phyloP scores from a whole-genome alignment of 2,329 filamentous ascomycete genomes.

The Bipolaris oryzae region DNA sequence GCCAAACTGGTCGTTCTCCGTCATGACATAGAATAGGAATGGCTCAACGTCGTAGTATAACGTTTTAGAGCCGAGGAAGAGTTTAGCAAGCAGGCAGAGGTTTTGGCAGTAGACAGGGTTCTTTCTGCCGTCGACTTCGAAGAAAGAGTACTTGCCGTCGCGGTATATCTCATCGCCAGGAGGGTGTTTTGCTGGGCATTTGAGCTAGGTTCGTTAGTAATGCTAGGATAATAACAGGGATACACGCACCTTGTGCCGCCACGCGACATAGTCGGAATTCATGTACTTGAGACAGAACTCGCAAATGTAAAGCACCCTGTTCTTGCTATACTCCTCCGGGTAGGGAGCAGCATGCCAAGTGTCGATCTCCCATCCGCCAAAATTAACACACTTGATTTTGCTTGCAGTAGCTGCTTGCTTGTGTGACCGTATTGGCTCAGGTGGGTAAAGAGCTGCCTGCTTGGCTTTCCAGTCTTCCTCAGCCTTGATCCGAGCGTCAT shows the following conservation, averaged over 20 bases:
- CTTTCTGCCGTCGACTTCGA: slow-evolving; percentile 95
- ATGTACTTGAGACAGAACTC: slow-evolving; percentile 99
- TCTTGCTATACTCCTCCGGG: slow-evolving; percentile 96
- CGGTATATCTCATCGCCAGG: slow-evolving; percentile 98
- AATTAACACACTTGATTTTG: slow-evolving; percentile 98
- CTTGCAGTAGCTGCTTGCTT: slow-evolving; percentile 87
- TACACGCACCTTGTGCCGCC: slow-evolving; percentile 78
- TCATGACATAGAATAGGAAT: slow-evolving; percentile 96
- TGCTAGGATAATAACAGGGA: neutral
- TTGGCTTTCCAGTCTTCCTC: slow-evolving; percentile 88
- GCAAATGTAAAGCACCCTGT: slow-evolving; percentile 96
- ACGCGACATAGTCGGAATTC: slow-evolving; percentile 98
- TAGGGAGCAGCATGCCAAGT: slow-evolving; percentile 99
- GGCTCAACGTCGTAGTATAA: slow-evolving; percentile 98
- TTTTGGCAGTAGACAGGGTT: slow-evolving; percentile 99
- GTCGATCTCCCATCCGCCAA: slow-evolving; percentile 96
- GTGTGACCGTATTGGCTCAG: slow-evolving; percentile 57
- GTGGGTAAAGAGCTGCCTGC: slow-evolving; percentile 68
- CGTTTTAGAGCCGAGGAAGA: slow-evolving; percentile 98
- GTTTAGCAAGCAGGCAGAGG: slow-evolving; percentile 90
- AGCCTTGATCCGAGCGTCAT: slow-evolving; percentile 85
- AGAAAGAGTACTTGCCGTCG: slow-evolving; percentile 87
- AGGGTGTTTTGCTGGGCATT: slow-evolving; percentile 94
- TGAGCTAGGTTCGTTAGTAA: slow-evolving; percentile 56
- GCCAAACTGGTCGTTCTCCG: slow-evolving; percentile 86